These are phyloP conservation scores for Plenodomus biglobosus DNA, from an alignment of 2,329 filamentous ascomycete species.

Conservation along the genomic window DNA sequence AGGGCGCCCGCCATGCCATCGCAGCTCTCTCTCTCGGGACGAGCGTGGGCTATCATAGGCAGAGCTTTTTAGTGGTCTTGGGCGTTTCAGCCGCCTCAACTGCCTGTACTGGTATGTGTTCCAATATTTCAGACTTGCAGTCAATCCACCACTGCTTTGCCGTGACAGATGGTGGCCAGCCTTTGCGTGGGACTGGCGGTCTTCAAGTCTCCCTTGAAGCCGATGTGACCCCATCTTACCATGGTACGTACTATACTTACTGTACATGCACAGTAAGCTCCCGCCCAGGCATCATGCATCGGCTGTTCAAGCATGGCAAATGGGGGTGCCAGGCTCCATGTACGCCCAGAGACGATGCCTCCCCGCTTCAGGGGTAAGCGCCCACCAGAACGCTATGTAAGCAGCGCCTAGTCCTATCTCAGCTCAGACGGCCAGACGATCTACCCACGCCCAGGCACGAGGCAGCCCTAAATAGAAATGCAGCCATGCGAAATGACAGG, in stretches of 20 bases:
- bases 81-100: background rate
- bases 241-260: too few relatives aligned
- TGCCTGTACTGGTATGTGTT: background rate
- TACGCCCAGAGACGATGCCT: slow-evolving; percentile 8
- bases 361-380: slow-evolving; percentile 3
- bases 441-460: slow-evolving; percentile 19
- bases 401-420: slow-evolving; percentile 5
- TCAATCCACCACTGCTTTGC: too few relatives aligned
- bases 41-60: slow-evolving; percentile 1
- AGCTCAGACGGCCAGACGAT: slow-evolving; percentile 16
- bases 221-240: too few relatives aligned
- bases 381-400: background rate
- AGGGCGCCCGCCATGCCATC: slow-evolving; percentile 1
- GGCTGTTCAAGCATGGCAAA: background rate
- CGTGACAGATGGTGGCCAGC: too few relatives aligned
- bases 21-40: slow-evolving; percentile 4
- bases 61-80: background rate
- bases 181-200: slow-evolving; percentile 1
- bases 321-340: slow-evolving; percentile 14
- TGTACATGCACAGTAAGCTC: too few relatives aligned
- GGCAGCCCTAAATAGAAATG: slow-evolving; percentile 23
- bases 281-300: background rate
- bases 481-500: slow-evolving; percentile 12
- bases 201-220: slow-evolving; percentile 13
- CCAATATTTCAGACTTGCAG: too few relatives aligned